These are phyloP conservation scores for Dactylonectria estremocensis DNA, from an alignment of 2,329 filamentous ascomycete genomes.

Conservation along the genomic window DNA sequence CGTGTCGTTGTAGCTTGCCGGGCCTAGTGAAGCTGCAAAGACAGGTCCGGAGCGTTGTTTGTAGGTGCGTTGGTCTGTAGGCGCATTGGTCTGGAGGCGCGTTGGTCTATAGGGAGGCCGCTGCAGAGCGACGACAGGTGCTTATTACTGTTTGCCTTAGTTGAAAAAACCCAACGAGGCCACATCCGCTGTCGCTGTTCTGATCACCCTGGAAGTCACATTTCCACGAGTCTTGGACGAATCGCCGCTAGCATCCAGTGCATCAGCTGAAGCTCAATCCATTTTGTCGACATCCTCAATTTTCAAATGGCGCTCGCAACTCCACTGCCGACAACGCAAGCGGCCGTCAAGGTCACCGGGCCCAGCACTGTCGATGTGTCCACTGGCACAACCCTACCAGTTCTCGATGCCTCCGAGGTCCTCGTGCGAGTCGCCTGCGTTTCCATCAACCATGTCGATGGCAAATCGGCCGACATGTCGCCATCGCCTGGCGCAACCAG, in stretches of 20 bases:
- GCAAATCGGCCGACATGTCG: conserved; percentile 40
- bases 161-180: not conserved
- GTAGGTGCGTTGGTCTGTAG: no score
- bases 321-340: conserved; percentile 21
- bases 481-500: conserved; percentile 36
- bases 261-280: not conserved
- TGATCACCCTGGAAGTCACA: conserved; percentile 1
- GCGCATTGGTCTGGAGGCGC: no score
- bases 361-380: conserved; percentile 12
- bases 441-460: conserved; percentile 39
- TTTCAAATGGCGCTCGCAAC: conserved; percentile 17
- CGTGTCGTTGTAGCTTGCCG: not conserved
- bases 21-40: not conserved
- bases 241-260: not conserved
- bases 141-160: not conserved
- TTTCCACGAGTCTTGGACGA: no score
- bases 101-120: not conserved
- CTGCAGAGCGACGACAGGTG: not conserved
- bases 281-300: not conserved
- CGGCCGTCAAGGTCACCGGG: conserved; percentile 27
- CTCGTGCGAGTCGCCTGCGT: conserved; percentile 33
- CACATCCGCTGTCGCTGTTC: not conserved
- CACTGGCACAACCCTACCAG: conserved; percentile 13
- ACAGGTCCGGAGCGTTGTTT: not conserved
- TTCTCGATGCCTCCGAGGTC: conserved; percentile 21